phyloP scores from a whole-genome alignment of 257 asterid genomes.

The Solanum sitiens region DNA sequence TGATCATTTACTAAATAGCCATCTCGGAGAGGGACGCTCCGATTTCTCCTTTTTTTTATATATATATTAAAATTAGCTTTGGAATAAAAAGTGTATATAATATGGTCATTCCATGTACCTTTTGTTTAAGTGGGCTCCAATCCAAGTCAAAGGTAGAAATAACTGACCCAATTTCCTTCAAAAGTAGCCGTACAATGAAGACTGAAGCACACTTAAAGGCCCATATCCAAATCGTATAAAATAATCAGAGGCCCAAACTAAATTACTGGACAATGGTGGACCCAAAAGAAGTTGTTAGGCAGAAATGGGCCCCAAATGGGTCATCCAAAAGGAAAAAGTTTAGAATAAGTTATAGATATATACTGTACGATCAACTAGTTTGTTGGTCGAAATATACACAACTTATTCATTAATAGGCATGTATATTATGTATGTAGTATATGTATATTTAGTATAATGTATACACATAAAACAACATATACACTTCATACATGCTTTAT shows the following conservation, averaged over 20 bases:
- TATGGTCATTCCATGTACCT: background rate
- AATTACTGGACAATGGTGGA: constrained; percentile 6
- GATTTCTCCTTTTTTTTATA: background rate
- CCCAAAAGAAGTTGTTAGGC: constrained; percentile 5
- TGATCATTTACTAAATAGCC: background rate
- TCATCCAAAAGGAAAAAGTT: background rate
- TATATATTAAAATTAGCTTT: background rate
- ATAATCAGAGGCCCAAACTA: background rate
- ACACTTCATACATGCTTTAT: background rate
- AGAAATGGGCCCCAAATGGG: constrained; percentile 12
- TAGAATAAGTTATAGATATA: background rate
- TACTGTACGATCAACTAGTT: background rate
- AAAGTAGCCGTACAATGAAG: background rate
- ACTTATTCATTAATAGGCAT: background rate
- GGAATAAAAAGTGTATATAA: background rate
- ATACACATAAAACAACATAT: background rate
- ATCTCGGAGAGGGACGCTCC: background rate
- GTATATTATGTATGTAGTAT: background rate
- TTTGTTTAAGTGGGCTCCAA: background rate
- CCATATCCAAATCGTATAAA: constrained; percentile 2
- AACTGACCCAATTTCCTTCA: background rate
- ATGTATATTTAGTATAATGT: background rate
- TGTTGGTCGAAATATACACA: background rate
- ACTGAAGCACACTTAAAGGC: background rate
- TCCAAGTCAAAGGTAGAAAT: background rate